Evolutionary conservation across 179 eudicot species (phyloP).

Genomic region (Patellifolia procumbens): DNA sequence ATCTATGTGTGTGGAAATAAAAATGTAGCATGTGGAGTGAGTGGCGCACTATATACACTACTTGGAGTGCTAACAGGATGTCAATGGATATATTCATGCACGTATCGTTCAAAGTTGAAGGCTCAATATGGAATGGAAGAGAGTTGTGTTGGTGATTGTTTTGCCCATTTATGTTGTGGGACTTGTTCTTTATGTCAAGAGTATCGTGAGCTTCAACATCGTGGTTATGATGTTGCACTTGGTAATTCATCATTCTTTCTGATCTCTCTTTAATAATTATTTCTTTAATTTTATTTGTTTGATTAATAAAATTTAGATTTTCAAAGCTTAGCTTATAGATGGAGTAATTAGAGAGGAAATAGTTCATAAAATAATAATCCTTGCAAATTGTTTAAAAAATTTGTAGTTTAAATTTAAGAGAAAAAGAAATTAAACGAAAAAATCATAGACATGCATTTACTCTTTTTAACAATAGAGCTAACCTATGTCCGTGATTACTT

Average conservation of each 20-base stretch:
- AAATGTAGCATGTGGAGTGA: slow-evolving; percentile 52
- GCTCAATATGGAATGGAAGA: slow-evolving; percentile 37
- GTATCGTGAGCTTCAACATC: slow-evolving; percentile 55
- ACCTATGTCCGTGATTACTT: too few relatives aligned
- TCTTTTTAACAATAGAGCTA: too few relatives aligned
- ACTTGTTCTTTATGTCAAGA: slow-evolving; percentile 58
- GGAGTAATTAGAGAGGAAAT: too few relatives aligned
- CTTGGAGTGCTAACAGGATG: slow-evolving; percentile 30
- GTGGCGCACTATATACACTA: slow-evolving; percentile 49
- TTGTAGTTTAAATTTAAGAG: too few relatives aligned
- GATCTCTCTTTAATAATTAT: neutral
- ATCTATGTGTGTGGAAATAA: neutral
- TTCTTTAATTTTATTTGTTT: neutral
- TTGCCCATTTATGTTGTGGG: slow-evolving; percentile 51
- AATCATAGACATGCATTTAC: too few relatives aligned
- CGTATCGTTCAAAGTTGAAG: slow-evolving; percentile 51
- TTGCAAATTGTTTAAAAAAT: too few relatives aligned
- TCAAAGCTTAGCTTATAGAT: too few relatives aligned
- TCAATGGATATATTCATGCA: slow-evolving; percentile 45
- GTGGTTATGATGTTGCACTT: slow-evolving; percentile 45
- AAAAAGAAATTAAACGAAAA: too few relatives aligned
- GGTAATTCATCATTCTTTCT: slow-evolving; percentile 31
- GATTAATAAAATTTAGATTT: too few relatives aligned
- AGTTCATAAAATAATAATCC: too few relatives aligned
- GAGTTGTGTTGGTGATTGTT: slow-evolving; percentile 41